phyloP scores from a whole-genome alignment of 495 filamentous ascomycete genomes.

The Cryomyces minteri region DNA sequence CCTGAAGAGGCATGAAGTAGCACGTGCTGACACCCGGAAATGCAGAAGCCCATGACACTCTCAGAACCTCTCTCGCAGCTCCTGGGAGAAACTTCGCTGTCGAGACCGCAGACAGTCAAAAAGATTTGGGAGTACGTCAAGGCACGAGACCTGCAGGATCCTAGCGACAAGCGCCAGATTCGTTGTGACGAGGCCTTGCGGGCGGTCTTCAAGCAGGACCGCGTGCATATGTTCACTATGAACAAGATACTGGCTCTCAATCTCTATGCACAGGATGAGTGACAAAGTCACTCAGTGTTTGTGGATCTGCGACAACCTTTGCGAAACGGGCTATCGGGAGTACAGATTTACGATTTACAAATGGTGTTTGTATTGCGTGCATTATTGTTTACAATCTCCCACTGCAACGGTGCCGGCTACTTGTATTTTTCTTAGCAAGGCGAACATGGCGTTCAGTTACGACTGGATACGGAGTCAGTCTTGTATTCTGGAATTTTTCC shows the following conservation, averaged over 20 bases:
- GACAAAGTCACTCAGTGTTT: neutral
- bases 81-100: conserved; percentile 38
- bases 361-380: neutral
- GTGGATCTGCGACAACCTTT: too few species aligned
- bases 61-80: conserved; percentile 47
- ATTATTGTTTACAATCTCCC: neutral
- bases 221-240: conserved; percentile 97
- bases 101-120: conserved; percentile 88
- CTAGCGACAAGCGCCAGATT: conserved; percentile 78
- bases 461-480: too few species aligned
- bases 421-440: too few species aligned
- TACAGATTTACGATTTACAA: neutral
- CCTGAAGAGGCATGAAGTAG: too few species aligned
- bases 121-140: conserved; percentile 90
- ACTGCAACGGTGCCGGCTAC: too few species aligned
- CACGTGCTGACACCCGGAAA: neutral
- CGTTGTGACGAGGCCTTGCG: conserved; percentile 79
- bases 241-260: conserved; percentile 63
- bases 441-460: too few species aligned
- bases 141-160: conserved; percentile 71
- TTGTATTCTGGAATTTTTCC: too few species aligned
- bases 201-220: conserved; percentile 75
- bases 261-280: conserved; percentile 46
- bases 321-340: too few species aligned
- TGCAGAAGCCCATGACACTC: conserved; percentile 46